phyloP scores from a whole-genome alignment of 257 asterid species.

The Solanum acaule region DNA sequence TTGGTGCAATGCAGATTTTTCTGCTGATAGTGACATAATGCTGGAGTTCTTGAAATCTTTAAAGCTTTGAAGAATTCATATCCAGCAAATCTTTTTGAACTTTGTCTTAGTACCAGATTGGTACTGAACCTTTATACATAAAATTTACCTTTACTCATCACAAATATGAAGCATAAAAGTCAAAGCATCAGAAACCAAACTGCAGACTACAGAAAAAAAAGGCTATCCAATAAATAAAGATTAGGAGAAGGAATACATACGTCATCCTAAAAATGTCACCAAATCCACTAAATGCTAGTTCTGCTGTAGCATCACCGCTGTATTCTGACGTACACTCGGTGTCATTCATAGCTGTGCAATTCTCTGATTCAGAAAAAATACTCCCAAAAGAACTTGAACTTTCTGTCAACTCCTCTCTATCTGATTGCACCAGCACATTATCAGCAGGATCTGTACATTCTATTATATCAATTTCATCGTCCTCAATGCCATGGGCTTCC shows the following conservation, averaged over 20 bases:
- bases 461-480: not conserved
- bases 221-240: not conserved
- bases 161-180: not conserved
- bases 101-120: not conserved
- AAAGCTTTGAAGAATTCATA: not conserved
- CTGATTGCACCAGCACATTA: not conserved
- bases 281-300: not conserved
- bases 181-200: not conserved
- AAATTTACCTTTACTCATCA: not conserved
- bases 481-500: not conserved
- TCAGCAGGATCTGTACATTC: not conserved
- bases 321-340: not conserved
- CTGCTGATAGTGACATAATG: not conserved
- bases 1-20: not conserved
- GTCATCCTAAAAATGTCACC: constrained; percentile 1
- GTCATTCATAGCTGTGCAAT: not conserved
- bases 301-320: not conserved
- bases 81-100: not conserved
- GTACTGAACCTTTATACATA: not conserved
- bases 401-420: not conserved
- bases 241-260: not conserved
- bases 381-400: constrained; percentile 10
- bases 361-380: not conserved
- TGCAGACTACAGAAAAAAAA: not conserved
- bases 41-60: not conserved